Percentiles rank a stretch among this genome's conserved stretches.
Conservation (phyloP, 345 rosid genomes). For the Cardiospermum halicacabum region DNA sequence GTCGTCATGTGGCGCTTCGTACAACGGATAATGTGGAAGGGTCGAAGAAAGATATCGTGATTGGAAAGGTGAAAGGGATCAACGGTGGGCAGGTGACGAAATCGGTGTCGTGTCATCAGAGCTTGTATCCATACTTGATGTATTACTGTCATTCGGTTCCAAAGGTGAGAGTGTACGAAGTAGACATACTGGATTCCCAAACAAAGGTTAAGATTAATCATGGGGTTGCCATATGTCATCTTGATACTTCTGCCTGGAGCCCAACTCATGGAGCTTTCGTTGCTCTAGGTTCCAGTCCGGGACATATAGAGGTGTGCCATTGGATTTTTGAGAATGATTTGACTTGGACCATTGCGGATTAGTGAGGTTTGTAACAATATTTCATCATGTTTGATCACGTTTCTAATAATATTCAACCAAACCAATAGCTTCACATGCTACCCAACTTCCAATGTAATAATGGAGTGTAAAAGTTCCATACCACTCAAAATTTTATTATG, state of each 20-base stretch:
- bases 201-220: constrained; percentile 35
- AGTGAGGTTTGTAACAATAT: too few species aligned
- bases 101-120: constrained; percentile 1
- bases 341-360: constrained; percentile 27
- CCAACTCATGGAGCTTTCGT: constrained; percentile 41
- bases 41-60: background rate
- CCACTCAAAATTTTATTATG: too few species aligned
- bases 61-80: background rate
- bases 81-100: background rate
- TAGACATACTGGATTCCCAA: constrained; percentile 35
- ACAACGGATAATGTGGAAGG: background rate
- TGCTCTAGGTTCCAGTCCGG: constrained; percentile 39
- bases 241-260: constrained; percentile 49
- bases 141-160: constrained; percentile 57
- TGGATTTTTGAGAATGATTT: constrained; percentile 52
- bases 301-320: constrained; percentile 48
- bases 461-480: too few species aligned
- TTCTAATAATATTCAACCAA: too few species aligned
- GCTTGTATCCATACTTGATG: constrained; percentile 3
- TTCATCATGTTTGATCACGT: background rate
- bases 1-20: background rate
- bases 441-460: too few species aligned
- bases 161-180: constrained; percentile 43
- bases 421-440: too few species aligned
- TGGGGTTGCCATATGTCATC: constrained; percentile 46